phyloP scores from a whole-genome alignment of 352 stramenopile genomes.

The Phytophthora podocarpi region DNA sequence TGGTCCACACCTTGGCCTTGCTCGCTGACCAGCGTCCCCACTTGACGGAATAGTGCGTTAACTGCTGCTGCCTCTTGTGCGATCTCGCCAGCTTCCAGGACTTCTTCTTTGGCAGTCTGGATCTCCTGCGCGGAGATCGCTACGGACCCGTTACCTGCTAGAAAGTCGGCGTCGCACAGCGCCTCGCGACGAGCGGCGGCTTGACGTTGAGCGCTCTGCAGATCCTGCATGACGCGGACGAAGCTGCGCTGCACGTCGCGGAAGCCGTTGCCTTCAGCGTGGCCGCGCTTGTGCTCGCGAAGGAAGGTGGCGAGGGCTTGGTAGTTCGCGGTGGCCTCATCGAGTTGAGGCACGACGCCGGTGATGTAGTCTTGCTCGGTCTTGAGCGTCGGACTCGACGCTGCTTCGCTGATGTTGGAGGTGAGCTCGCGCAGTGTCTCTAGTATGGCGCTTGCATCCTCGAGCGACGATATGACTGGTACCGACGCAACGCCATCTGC shows the following conservation, averaged over 20 bases:
- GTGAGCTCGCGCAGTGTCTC: slow-evolving; percentile 45
- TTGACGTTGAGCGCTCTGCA: slow-evolving; percentile 67
- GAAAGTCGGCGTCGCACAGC: slow-evolving; percentile 75
- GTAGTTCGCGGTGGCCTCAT: slow-evolving; percentile 65
- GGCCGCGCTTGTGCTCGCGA: slow-evolving; percentile 60
- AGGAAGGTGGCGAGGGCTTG: slow-evolving; percentile 67
- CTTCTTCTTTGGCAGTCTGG: slow-evolving; percentile 77
- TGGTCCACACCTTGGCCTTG: slow-evolving; percentile 73
- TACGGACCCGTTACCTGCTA: slow-evolving; percentile 44
- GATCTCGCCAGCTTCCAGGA: slow-evolving; percentile 70
- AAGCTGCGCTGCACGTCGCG: slow-evolving; percentile 65
- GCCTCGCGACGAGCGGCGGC: slow-evolving; percentile 57
- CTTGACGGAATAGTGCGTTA: slow-evolving; percentile 72
- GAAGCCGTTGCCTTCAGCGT: slow-evolving; percentile 50
- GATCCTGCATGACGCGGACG: slow-evolving; percentile 69
- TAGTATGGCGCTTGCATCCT: slow-evolving; percentile 46
- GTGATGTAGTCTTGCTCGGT: slow-evolving; percentile 62
- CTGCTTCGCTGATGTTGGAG: slow-evolving; percentile 36
- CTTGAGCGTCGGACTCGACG: slow-evolving; percentile 46
- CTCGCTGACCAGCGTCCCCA: slow-evolving; percentile 62
- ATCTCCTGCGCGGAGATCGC: slow-evolving; percentile 65
- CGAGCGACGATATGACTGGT: slow-evolving; percentile 43
- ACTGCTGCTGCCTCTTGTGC: slow-evolving; percentile 66
- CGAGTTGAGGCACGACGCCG: slow-evolving; percentile 51
- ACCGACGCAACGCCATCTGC: neutral